Evolutionary conservation across 305 asterid species (phyloP).

Genomic region (Fraxinus xanthoxyloides): DNA sequence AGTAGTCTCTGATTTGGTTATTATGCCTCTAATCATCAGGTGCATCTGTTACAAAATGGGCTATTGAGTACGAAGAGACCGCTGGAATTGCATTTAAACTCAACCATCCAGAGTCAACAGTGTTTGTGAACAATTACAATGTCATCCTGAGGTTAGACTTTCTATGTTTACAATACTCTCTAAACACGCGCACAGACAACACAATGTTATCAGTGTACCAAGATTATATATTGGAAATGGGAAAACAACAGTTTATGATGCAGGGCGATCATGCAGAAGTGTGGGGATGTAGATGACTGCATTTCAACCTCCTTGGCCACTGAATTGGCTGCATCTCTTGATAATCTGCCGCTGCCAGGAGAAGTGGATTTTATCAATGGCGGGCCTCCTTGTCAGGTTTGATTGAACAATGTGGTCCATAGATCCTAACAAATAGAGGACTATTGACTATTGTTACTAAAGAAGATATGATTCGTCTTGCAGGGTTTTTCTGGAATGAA

Average conservation of each 20-base stretch:
- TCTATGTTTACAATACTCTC: constrained; percentile 6
- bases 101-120: constrained; percentile 76
- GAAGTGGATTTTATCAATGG: constrained; percentile 57
- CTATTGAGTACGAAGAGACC: constrained; percentile 89
- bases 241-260: constrained; percentile 13
- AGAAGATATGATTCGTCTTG: constrained; percentile 17
- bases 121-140: constrained; percentile 80
- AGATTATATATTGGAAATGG: background rate
- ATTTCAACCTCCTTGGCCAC: constrained; percentile 46
- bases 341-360: constrained; percentile 48
- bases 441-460: background rate
- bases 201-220: background rate
- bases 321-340: constrained; percentile 37
- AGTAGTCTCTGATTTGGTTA: constrained; percentile 10
- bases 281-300: constrained; percentile 48
- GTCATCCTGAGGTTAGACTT: constrained; percentile 74
- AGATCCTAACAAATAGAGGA: background rate
- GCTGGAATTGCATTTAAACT: constrained; percentile 95
- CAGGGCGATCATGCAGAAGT: constrained; percentile 51
- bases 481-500: constrained; percentile 62
- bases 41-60: constrained; percentile 78
- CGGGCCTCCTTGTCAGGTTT: constrained; percentile 58
- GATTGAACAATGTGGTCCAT: constrained; percentile 9
- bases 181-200: background rate
- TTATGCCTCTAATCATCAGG: constrained; percentile 46